Evolutionary conservation across 306 rosid genomes (phyloP), one percentile per base, ranked within the genome.

Genomic region (Crotalaria pallida): DNA sequence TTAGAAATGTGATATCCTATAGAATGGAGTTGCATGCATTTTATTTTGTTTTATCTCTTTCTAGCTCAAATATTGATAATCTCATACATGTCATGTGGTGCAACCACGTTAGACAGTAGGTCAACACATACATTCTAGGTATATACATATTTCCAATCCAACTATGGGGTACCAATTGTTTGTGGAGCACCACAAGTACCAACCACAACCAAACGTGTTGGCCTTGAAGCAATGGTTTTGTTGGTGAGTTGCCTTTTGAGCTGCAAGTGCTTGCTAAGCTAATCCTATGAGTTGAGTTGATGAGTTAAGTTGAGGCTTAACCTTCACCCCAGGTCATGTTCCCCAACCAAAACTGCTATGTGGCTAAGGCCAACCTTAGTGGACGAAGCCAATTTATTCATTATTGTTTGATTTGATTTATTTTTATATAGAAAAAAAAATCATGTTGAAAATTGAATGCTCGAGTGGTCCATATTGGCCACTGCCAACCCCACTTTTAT

Each of bases 401-500:
- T 80, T 63, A 72, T 76, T 34, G 56, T 78, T 59, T 73, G 15
- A 44, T 66, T 65, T 1, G 1, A 36, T 10, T 10, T 38, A 38
- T 38, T 8, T 16, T 0, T 50, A n/a, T n/a, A n/a, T n/a, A n/a
- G n/a, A n/a, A n/a, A n/a, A 13, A 55, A 44, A 8, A 7, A 8
- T 10, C 18, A 27, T 8, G 13, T 31, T 13, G n/a, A 12, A 29
- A 24, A n/a, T 45, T 67, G 31, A 65, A 73, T 58, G 59, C 21
- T 7, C 2, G 34, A 60, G 58, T 50, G 81, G 71, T 75, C 77
- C 56, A 13, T 65, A 71, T 59, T 71, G 63, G 52, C 19, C 60
- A 66, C 26, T 65, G 49, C 84, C 72, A 71, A 70, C 84, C 78
- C 84, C 81, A 80, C 78, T 15, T 5, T 5, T 69, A 0, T 9